phyloP scores from a whole-genome alignment of 1,284 basidiomycete species.

The Pseudomicrostroma phylloplanum region DNA sequence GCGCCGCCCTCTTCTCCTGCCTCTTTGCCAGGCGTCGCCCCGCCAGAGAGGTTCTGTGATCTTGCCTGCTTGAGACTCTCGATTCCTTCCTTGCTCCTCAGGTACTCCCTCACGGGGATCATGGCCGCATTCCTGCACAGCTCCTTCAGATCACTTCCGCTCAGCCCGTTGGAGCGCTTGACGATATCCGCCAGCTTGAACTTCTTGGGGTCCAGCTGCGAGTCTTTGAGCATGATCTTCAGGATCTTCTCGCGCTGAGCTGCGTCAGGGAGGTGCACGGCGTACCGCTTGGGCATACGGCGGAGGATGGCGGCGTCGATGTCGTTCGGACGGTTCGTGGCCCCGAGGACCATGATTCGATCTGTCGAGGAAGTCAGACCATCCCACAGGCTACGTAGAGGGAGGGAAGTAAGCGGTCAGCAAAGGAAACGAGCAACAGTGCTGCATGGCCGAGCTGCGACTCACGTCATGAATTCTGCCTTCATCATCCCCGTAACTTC shows the following conservation, averaged over 20 bases:
- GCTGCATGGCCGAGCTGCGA: conserved; percentile 4
- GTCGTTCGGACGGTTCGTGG: conserved; percentile 89
- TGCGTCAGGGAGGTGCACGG: conserved; percentile 72
- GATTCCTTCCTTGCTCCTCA: conserved; percentile 38
- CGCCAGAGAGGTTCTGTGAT: conserved; percentile 1
- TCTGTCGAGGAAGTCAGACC: conserved; percentile 74
- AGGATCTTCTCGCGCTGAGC: conserved; percentile 84
- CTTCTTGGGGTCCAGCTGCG: conserved; percentile 57
- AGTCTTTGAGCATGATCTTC: conserved; percentile 60
- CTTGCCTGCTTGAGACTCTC: conserved; percentile 11
- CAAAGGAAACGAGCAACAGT: background rate
- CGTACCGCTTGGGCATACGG: conserved; percentile 96
- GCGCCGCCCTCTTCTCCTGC: conserved; percentile 10
- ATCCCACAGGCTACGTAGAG: conserved; percentile 73
- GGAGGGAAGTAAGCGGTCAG: conserved; percentile 1
- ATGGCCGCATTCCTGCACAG: conserved; percentile 68
- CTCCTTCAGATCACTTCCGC: conserved; percentile 88
- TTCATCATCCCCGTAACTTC: conserved; percentile 99
- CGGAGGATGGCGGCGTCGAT: conserved; percentile 92
- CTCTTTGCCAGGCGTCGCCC: background rate
- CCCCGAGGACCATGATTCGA: conserved; percentile 86
- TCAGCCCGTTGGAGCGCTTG: conserved; percentile 67
- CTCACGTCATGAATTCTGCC: conserved; percentile 97
- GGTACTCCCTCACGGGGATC: conserved; percentile 48
- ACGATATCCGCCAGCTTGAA: conserved; percentile 69